These are phyloP conservation scores for Chamaecrista fasciculata DNA, from an alignment of 306 rosid genomes.

Conservation along the genomic window DNA sequence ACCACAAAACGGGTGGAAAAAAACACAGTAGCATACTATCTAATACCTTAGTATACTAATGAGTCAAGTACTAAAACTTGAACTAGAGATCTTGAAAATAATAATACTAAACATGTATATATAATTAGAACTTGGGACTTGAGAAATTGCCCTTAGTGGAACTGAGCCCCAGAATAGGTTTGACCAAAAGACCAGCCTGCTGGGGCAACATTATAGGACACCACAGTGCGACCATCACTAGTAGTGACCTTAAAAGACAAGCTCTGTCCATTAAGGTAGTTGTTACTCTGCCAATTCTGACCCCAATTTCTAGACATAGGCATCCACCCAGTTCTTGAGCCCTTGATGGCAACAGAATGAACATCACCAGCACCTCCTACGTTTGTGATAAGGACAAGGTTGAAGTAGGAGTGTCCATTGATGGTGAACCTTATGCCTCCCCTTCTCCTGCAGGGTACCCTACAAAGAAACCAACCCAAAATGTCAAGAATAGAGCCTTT, in stretches of 20 bases:
- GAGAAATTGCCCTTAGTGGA: conserved; percentile 42
- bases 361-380: conserved; percentile 99
- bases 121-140: not conserved
- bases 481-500: too few relatives aligned
- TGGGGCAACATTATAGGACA: conserved; percentile 79
- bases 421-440: conserved; percentile 93
- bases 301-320: conserved; percentile 98
- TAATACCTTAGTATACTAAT: conserved; percentile 77
- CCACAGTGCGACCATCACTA: conserved; percentile 66
- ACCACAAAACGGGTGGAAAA: conserved; percentile 16
- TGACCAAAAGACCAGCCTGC: conserved; percentile 94
- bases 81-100: conserved; percentile 10
- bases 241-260: conserved; percentile 90
- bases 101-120: not conserved
- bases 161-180: conserved; percentile 83
- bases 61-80: conserved; percentile 36
- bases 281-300: conserved; percentile 98
- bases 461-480: conserved; percentile 30
- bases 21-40: conserved; percentile 54
- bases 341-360: conserved; percentile 67
- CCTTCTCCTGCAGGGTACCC: conserved; percentile 84
- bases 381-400: conserved; percentile 85
- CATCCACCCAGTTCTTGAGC: conserved; percentile 83
- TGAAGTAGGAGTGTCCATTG: conserved; percentile 97
- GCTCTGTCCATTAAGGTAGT: conserved; percentile 76